Percentiles rank a stretch among this genome's conserved stretches.
These are phyloP conservation scores for Aspergillus melleus DNA, from an alignment of 2,329 filamentous ascomycete genomes.

Conservation along the genomic window DNA sequence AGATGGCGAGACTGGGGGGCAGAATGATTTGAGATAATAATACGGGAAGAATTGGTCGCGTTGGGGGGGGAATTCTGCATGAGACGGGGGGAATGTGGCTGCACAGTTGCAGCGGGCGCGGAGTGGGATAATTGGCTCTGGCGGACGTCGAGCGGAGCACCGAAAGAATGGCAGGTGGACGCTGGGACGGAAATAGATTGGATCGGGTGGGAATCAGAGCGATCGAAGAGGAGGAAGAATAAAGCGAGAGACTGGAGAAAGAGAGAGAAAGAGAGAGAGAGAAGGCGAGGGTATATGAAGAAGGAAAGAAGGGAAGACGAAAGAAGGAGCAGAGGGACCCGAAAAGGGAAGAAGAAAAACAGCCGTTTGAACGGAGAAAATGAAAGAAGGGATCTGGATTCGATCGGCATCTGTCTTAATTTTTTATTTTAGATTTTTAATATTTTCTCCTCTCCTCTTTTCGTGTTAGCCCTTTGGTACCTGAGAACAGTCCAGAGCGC, in stretches of 20 bases:
- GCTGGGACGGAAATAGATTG: conserved; percentile 5
- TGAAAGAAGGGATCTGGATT: conserved; percentile 19
- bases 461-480: conserved; percentile 1
- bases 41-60: conserved; percentile 12
- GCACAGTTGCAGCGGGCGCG: conserved; percentile 13
- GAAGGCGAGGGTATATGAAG: neutral
- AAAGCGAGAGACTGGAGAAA: conserved; percentile 5
- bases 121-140: conserved; percentile 8
- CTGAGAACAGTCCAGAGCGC: conserved; percentile 13
- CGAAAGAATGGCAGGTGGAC: conserved; percentile 1
- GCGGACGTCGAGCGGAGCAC: conserved; percentile 6
- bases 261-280: neutral
- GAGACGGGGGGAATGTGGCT: conserved; percentile 21
- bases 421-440: conserved; percentile 4
- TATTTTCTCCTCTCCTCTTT: neutral
- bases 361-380: conserved; percentile 4
- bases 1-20: conserved; percentile 4
- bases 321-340: conserved; percentile 1
- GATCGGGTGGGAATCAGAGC: neutral
- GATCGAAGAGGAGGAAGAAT: neutral
- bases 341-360: conserved; percentile 9
- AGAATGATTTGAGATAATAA: conserved; percentile 9
- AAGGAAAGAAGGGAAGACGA: neutral
- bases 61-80: conserved; percentile 9
- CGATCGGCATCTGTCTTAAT: conserved; percentile 11